Conservation (phyloP, 176 grass and related monocot genomes). For the Zoysia japonica region DNA sequence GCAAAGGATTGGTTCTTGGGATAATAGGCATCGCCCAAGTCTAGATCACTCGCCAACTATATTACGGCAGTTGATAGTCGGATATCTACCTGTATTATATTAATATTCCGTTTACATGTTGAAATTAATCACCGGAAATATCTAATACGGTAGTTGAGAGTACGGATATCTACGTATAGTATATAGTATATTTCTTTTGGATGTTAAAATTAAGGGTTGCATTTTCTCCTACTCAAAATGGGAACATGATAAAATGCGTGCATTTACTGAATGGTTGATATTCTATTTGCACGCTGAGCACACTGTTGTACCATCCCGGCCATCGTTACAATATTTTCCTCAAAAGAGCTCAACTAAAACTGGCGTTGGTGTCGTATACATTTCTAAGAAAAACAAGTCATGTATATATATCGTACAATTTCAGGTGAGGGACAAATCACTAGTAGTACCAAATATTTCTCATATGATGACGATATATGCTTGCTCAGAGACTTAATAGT, state of each 20-base stretch:
- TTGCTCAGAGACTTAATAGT: background rate
- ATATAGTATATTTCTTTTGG: background rate
- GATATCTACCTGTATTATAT: no score
- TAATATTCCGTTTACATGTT: no score
- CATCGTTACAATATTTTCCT: background rate
- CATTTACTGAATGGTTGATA: background rate
- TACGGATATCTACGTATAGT: conserved; percentile 1
- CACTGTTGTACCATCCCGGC: background rate
- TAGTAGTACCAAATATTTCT: background rate
- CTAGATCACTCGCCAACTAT: background rate
- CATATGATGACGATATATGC: background rate
- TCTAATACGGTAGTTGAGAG: conserved; percentile 8
- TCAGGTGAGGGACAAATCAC: conserved; percentile 1
- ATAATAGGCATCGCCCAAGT: background rate
- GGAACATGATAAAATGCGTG: background rate
- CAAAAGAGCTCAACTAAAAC: conserved; percentile 38
- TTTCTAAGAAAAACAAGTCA: background rate
- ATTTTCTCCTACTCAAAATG: background rate
- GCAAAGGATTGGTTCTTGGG: background rate
- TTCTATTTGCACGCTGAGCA: background rate
- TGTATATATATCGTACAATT: conserved; percentile 10
- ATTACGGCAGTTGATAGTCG: no score
- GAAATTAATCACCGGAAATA: no score
- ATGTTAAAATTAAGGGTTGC: background rate
- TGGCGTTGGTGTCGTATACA: background rate